Percentiles rank a stretch among this genome's conserved stretches.
These are phyloP conservation scores for Starmerella bombicola DNA, from an alignment of 805 yeast species.

Conservation along the genomic window DNA sequence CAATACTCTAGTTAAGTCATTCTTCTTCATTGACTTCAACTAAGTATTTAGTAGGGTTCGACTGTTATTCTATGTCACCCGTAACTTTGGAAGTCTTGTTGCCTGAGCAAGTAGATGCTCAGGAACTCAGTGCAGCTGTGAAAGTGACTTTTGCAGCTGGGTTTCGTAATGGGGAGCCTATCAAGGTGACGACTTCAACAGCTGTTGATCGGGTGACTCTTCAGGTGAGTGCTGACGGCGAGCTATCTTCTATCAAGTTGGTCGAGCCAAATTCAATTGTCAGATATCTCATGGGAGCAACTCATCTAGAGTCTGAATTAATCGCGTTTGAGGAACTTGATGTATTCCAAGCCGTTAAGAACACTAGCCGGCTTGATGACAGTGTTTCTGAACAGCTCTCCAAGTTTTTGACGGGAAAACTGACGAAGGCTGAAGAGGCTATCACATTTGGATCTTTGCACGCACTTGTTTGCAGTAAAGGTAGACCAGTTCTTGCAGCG, in stretches of 20 bases:
- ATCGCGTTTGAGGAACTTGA: conserved; percentile 33
- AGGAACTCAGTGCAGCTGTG: conserved; percentile 18
- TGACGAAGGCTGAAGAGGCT: conserved; percentile 32
- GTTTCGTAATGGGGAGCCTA: conserved; percentile 25
- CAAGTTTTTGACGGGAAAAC: conserved; percentile 23
- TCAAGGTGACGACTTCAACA: conserved; percentile 23
- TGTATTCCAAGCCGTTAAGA: conserved; percentile 21
- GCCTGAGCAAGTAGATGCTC: conserved; percentile 19
- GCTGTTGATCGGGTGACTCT: conserved; percentile 16
- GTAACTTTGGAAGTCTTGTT: conserved; percentile 15
- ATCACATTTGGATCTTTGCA: conserved; percentile 36
- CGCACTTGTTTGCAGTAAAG: conserved; percentile 29
- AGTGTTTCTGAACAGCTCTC: conserved; percentile 19
- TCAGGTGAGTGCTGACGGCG: conserved; percentile 7
- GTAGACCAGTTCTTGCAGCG: conserved; percentile 26
- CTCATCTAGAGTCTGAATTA: conserved; percentile 19
- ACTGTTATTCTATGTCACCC: neutral
- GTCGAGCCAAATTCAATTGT: conserved; percentile 44
- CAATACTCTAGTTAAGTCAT: no score
- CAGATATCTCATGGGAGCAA: conserved; percentile 29
- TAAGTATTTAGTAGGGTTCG: no score
- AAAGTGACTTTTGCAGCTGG: conserved; percentile 36
- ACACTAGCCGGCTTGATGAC: conserved; percentile 19
- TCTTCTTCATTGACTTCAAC: no score
- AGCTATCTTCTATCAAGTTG: conserved; percentile 22